Evolutionary conservation across 371 early-diverging fungal species (phyloP).

Genomic region (Mortierella sp.): DNA sequence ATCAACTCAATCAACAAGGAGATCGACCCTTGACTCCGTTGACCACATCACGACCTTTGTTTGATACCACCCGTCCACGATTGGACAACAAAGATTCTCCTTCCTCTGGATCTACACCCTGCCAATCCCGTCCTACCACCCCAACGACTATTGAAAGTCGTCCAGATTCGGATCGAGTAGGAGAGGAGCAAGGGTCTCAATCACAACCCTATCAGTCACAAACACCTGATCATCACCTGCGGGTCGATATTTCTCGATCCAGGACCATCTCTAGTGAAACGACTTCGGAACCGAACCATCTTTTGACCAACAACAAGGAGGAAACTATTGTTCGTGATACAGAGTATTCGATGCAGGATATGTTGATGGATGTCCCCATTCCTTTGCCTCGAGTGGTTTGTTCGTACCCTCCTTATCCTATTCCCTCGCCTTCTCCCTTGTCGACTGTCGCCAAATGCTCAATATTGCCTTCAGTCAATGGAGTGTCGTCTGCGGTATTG

Average conservation of each 20-base stretch:
- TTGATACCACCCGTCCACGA: conserved; percentile 33
- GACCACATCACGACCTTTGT: conserved; percentile 18
- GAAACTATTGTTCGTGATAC: conserved; percentile 20
- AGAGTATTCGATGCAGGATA: conserved; percentile 30
- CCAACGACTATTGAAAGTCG: conserved; percentile 52
- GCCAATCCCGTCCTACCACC: conserved; percentile 34
- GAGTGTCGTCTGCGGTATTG: background rate
- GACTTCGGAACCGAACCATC: conserved; percentile 15
- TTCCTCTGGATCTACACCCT: conserved; percentile 42
- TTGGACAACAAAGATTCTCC: conserved; percentile 30
- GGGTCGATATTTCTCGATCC: conserved; percentile 30
- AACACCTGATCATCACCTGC: conserved; percentile 20
- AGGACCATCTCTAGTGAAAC: conserved; percentile 33
- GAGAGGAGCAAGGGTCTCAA: conserved; percentile 26
- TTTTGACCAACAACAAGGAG: conserved; percentile 5
- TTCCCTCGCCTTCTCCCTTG: background rate
- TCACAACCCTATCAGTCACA: background rate
- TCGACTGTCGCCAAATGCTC: background rate
- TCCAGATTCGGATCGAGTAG: conserved; percentile 35
- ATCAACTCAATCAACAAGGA: conserved; percentile 9
- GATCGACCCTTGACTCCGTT: conserved; percentile 26
- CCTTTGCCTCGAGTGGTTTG: conserved; percentile 34
- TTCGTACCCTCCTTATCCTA: conserved; percentile 37
- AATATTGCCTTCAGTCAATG: background rate
- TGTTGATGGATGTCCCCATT: conserved; percentile 29